A percentile compares a stretch with the other conserved stretches of the same genome.
These are phyloP conservation scores for Fusarium domesticum DNA, from an alignment of 2,329 filamentous ascomycete genomes.

Conservation along the genomic window DNA sequence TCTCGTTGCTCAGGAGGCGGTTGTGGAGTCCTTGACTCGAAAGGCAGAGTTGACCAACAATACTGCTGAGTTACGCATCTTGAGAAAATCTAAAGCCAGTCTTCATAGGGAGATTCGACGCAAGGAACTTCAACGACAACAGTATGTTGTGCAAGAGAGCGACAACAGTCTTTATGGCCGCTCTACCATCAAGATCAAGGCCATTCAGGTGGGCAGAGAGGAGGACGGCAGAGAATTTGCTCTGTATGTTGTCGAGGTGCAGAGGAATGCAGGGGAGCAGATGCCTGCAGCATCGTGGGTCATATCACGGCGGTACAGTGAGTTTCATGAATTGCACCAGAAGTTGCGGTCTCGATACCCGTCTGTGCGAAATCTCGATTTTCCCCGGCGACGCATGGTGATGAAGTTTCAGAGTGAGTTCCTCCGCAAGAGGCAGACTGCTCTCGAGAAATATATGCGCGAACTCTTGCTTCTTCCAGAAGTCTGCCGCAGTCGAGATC, in stretches of 20 bases:
- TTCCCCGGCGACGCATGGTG: conserved; percentile 85
- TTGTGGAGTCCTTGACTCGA: conserved; percentile 84
- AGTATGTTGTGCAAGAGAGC: conserved; percentile 96
- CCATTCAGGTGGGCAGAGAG: conserved; percentile 87
- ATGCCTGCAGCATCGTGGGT: conserved; percentile 97
- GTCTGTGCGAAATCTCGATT: conserved; percentile 84
- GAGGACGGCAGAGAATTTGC: conserved; percentile 92
- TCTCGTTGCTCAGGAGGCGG: conserved; percentile 79
- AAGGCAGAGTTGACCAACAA: conserved; percentile 99
- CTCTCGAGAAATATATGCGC: conserved; percentile 80
- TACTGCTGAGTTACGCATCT: conserved; percentile 83
- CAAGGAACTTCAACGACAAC: conserved; percentile 93
- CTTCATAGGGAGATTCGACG: conserved; percentile 86
- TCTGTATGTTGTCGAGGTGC: conserved; percentile 89
- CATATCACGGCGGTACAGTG: conserved; percentile 89
- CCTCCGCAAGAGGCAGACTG: conserved; percentile 78
- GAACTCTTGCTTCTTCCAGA: conserved; percentile 83
- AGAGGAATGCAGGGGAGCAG: conserved; percentile 84
- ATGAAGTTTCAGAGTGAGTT: conserved; percentile 98
- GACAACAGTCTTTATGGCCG: conserved; percentile 96
- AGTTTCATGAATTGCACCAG: conserved; percentile 95
- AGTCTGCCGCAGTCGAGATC: conserved; percentile 87
- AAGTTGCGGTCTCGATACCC: conserved; percentile 80
- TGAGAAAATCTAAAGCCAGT: conserved; percentile 91
- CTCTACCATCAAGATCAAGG: conserved; percentile 84